phyloP scores from a whole-genome alignment of 257 asterid species.

The Dorcoceras hygrometricum region DNA sequence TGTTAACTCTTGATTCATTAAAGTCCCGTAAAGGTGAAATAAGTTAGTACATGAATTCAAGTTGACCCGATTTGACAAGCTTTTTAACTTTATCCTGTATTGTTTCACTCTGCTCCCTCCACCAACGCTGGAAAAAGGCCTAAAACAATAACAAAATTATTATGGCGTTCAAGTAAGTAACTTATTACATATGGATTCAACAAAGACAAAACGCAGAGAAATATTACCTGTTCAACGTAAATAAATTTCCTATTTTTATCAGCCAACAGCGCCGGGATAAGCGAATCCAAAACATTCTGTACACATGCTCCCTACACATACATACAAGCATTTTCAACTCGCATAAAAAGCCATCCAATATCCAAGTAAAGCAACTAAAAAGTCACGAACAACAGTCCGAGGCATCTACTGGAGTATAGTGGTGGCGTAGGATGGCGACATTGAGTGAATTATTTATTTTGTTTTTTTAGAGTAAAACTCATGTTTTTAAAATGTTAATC shows the following conservation, averaged over 20 bases:
- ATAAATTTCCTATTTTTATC: constrained; percentile 79
- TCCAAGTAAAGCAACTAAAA: not conserved
- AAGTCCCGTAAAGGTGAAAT: not conserved
- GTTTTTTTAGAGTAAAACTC: too few species aligned
- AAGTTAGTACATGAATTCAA: constrained; percentile 72
- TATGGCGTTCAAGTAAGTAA: not conserved
- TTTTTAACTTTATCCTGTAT: constrained; percentile 52
- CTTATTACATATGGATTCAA: not conserved
- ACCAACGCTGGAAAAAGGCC: constrained; percentile 99
- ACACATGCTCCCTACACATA: constrained; percentile 84
- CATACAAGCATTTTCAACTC: constrained; percentile 16
- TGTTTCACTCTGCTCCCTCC: constrained; percentile 71
- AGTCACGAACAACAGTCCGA: not conserved
- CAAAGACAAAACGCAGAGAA: not conserved
- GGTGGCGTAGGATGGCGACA: too few species aligned
- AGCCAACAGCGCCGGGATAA: constrained; percentile 77
- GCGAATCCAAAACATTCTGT: constrained; percentile 87
- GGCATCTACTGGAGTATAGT: too few species aligned
- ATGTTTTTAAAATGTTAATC: too few species aligned
- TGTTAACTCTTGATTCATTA: not conserved
- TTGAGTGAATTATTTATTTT: too few species aligned
- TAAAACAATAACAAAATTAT: constrained; percentile 22
- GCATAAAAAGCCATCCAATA: not conserved
- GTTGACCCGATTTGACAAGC: constrained; percentile 84
- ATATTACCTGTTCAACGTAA: constrained; percentile 72